Base-by-base conservation (phyloP, 306 rosid species). In the Glycine latifolia region DNA sequence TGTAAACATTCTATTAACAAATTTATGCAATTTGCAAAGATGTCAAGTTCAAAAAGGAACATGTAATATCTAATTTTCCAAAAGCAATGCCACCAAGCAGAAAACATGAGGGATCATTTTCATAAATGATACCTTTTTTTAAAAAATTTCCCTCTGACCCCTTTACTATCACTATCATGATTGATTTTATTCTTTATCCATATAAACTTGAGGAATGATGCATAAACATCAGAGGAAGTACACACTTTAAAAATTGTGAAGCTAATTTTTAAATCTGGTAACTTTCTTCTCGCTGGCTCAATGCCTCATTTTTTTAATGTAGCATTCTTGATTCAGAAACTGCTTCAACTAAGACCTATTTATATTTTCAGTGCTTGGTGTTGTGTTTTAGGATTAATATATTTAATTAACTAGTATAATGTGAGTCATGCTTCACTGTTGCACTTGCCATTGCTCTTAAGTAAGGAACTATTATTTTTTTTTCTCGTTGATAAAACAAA, bases 71-170 rank as follows among this genome's bases (percentile, higher is more conserved):
- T 7, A 75, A 43, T 10, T 43, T 66, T 66, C 16, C 13, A 65
- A 63, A 67, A 62, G 39, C 49, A 81, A 41, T 41, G 49, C 43
- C 53, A 52, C 52, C 67, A 63, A 81, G 75, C 33, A 81, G 73
- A 61, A 52, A 44, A 11, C 44, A 62, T 10, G 70, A 46, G 54
- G 79, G 20, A 72, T 10, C 35, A 62, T 62, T 62, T 48, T 14
- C 53, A 41, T 62, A 12, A 61, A 71, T 15, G 20, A 35, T 10
- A 10, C 11, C 61, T 17, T 67, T 55, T 55, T 44, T 14, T 31
- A 31, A 46, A 26, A 26, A 73, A 4, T 3, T 41, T 31, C 39
- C 41, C 67, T 33, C 0, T 13, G 13, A 15, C 14, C 20, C 49
- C 65, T 33, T 49, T 3, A 26, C 33, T 53, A 47, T 5, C 49